Conservation (phyloP, 441 rosid species). For the Mallotus repandus region DNA sequence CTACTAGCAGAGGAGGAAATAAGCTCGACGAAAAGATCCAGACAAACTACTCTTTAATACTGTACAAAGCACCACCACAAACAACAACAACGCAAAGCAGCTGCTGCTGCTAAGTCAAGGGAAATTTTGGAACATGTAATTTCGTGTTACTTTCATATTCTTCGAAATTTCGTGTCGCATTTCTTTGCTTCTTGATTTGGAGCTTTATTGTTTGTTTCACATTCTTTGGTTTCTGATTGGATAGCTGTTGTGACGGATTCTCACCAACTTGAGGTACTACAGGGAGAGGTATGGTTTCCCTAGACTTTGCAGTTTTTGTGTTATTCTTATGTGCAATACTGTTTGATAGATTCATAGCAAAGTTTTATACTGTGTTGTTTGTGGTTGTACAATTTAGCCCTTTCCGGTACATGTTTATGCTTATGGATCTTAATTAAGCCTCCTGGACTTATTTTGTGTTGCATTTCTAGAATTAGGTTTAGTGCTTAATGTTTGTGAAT, state of each 20-base stretch:
- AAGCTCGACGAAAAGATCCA: too few relatives aligned
- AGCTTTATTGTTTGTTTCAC: conserved; percentile 10
- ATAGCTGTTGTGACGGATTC: conserved; percentile 19
- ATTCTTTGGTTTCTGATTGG: conserved; percentile 11
- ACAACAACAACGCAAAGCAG: conserved; percentile 33
- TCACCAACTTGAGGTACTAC: conserved; percentile 29
- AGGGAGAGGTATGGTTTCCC: conserved; percentile 1
- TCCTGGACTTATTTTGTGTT: not conserved
- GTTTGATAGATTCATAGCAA: not conserved
- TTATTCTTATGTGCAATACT: not conserved
- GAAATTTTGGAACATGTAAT: too few relatives aligned
- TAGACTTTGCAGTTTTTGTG: not conserved
- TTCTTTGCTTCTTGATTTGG: conserved; percentile 27
- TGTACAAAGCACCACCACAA: conserved; percentile 21
- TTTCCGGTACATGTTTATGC: too few relatives aligned
- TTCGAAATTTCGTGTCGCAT: conserved; percentile 12
- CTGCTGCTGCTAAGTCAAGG: not conserved
- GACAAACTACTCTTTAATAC: conserved; percentile 32
- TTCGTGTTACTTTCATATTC: not conserved
- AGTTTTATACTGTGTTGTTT: not conserved
- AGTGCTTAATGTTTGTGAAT: not conserved
- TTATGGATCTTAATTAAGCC: not conserved
- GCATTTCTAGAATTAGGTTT: not conserved
- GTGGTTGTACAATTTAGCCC: not conserved
- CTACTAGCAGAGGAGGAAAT: too few relatives aligned